A percentile compares a stretch with the other conserved stretches of the same genome.
These are phyloP conservation scores for Rhizophagus clarus DNA, from an alignment of 192 early-diverging fungal species.

Conservation along the genomic window DNA sequence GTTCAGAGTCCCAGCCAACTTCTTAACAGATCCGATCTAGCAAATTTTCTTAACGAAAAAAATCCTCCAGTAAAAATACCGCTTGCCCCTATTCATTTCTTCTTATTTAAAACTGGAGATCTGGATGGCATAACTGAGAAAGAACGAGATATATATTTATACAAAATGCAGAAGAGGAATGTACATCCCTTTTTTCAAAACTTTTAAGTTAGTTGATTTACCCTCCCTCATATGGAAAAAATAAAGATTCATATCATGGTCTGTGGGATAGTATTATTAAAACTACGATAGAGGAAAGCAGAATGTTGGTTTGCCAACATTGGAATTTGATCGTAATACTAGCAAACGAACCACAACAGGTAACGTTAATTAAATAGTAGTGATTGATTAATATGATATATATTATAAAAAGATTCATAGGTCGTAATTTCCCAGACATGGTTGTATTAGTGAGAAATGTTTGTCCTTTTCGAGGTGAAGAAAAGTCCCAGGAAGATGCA, in stretches of 20 bases:
- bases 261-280: conserved; percentile 28
- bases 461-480: conserved; percentile 28
- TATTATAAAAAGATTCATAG: too few relatives aligned
- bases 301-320: neutral
- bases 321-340: conserved; percentile 29
- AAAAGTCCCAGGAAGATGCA: too few relatives aligned
- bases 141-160: conserved; percentile 27
- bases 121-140: conserved; percentile 12
- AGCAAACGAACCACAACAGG: conserved; percentile 20
- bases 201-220: conserved; percentile 8
- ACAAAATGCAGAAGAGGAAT: conserved; percentile 6
- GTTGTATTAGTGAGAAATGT: conserved; percentile 21
- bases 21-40: neutral
- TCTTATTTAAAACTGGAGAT: neutral
- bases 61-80: conserved; percentile 20
- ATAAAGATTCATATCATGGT: conserved; percentile 2
- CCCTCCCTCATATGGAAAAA: conserved; percentile 18
- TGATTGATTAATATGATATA: too few relatives aligned
- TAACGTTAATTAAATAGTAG: too few relatives aligned
- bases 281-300: conserved; percentile 12
- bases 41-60: conserved; percentile 18
- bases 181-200: conserved; percentile 13
- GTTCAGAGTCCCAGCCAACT: conserved; percentile 17
- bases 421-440: conserved; percentile 17
- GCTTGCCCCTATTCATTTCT: conserved; percentile 16